Conservation (phyloP, 169 alveolate genomes). For the Eimeria maxima region DNA sequence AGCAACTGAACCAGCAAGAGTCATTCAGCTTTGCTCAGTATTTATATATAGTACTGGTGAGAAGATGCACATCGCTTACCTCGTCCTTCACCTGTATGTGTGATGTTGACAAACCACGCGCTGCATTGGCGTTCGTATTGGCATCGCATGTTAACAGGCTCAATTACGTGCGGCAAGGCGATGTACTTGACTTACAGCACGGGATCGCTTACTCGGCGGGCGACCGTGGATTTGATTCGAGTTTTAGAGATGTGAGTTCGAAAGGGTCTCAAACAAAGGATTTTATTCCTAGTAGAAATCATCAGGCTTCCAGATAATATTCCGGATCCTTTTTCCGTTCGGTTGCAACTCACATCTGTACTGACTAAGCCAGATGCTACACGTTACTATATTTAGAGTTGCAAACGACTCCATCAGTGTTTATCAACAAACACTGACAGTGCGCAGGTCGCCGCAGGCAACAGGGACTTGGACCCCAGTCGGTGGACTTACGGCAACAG, state of each 20-base stretch:
- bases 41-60: not conserved
- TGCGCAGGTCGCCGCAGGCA: slow-evolving; percentile 36
- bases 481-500: slow-evolving; percentile 41
- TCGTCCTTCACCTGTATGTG: not conserved
- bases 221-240: slow-evolving; percentile 64
- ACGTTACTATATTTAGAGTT: not conserved
- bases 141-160: slow-evolving; percentile 20
- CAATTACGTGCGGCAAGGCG: slow-evolving; percentile 65
- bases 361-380: not conserved
- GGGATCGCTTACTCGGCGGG: slow-evolving; percentile 18
- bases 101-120: not conserved
- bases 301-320: not conserved
- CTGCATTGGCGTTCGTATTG: not conserved
- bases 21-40: not conserved
- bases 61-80: not conserved
- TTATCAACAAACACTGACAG: not conserved
- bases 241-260: slow-evolving; percentile 32
- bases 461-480: slow-evolving; percentile 56
- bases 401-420: not conserved
- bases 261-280: no score
- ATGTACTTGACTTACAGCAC: slow-evolving; percentile 29
- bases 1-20: no score
- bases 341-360: not conserved
- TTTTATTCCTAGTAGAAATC: not conserved
- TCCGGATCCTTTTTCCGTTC: not conserved